Conservation (phyloP, 306 rosid genomes). For the Quercus engelmannii region DNA sequence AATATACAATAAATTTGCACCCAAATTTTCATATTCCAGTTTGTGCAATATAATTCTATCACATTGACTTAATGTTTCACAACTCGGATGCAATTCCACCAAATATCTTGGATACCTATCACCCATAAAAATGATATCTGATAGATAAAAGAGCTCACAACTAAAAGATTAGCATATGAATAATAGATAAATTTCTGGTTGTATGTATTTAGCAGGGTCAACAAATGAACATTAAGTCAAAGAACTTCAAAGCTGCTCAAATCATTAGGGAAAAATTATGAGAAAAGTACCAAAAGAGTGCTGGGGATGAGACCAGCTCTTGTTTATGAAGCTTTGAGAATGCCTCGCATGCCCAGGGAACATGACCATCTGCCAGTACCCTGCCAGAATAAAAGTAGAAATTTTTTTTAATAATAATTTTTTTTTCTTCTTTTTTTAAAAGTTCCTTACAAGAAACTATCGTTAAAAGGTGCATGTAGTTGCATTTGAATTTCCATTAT, state of each 20-base stretch:
- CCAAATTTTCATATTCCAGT: background rate
- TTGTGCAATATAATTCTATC: background rate
- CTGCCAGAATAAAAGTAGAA: conserved; percentile 37
- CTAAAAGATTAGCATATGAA: background rate
- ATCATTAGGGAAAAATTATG: background rate
- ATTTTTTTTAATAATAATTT: background rate
- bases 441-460: conserved; percentile 3
- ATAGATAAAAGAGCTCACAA: background rate
- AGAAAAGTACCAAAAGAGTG: conserved; percentile 69
- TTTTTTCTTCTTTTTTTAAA: background rate
- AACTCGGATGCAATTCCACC: background rate
- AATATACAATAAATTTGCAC: background rate
- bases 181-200: background rate
- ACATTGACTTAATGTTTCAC: background rate
- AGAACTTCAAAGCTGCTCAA: background rate
- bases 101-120: background rate
- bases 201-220: background rate
- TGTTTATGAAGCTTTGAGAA: conserved; percentile 80
- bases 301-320: conserved; percentile 59
- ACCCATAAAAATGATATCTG: background rate
- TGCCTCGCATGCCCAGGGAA: conserved; percentile 98
- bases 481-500: background rate
- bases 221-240: background rate
- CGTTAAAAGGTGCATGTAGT: conserved; percentile 1
- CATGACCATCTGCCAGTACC: conserved; percentile 96